A percentile compares a stretch with the other conserved stretches of the same genome.
Evolutionary conservation across 2,329 filamentous ascomycete genomes (phyloP).

Genomic region (Diaporthe vexans): DNA sequence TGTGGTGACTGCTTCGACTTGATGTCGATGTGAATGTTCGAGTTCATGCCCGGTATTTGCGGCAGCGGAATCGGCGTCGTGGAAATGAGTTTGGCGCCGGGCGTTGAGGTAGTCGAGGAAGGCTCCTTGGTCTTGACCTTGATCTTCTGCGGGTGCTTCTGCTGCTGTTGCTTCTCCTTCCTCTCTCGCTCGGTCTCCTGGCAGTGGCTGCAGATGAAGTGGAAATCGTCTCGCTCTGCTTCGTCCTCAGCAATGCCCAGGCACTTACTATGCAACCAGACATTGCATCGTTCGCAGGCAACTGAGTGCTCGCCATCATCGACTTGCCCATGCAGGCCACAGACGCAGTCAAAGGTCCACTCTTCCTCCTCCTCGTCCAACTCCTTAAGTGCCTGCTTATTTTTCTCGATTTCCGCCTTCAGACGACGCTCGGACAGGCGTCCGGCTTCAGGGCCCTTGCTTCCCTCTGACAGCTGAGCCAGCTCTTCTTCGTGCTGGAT

Average conservation of each 20-base stretch:
- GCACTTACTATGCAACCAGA: constrained; percentile 98
- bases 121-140: constrained; percentile 65
- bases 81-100: constrained; percentile 45
- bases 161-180: constrained; percentile 73
- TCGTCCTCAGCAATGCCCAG: constrained; percentile 83
- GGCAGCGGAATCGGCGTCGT: constrained; percentile 43
- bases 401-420: constrained; percentile 86
- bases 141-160: constrained; percentile 68
- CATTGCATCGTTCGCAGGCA: constrained; percentile 91
- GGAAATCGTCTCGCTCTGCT: constrained; percentile 88
- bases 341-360: constrained; percentile 96
- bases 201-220: constrained; percentile 87
- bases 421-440: constrained; percentile 84
- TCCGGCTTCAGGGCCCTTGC: constrained; percentile 69
- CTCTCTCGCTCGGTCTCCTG: constrained; percentile 67
- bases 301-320: constrained; percentile 96
- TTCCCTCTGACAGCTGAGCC: constrained; percentile 82
- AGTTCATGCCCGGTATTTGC: constrained; percentile 36
- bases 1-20: constrained; percentile 29
- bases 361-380: constrained; percentile 80
- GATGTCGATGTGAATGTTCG: too few species aligned
- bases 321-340: constrained; percentile 90
- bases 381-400: constrained; percentile 80
- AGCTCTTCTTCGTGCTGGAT: constrained; percentile 88
- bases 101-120: constrained; percentile 46